Conservation (phyloP, 176 grass and related monocot species). For the Oropetium thomaeum region DNA sequence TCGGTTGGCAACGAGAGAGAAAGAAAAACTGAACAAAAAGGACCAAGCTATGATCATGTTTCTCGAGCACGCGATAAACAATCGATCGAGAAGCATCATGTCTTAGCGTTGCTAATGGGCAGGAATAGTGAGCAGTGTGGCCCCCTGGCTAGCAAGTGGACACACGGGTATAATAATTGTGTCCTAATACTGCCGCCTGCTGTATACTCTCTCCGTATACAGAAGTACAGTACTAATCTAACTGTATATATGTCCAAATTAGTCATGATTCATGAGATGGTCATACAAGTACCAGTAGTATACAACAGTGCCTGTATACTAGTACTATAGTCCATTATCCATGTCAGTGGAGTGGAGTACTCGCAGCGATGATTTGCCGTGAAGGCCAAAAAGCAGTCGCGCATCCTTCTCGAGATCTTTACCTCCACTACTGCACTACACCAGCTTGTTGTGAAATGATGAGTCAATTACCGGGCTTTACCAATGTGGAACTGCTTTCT, state of each 20-base stretch:
- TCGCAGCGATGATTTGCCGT: not conserved
- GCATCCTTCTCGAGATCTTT: not conserved
- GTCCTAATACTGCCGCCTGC: not conserved
- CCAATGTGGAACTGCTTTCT: not conserved
- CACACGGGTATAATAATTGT: conserved; percentile 3
- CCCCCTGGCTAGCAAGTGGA: not conserved
- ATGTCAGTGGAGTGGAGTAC: not conserved
- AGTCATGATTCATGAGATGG: conserved; percentile 11
- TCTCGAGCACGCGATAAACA: not conserved
- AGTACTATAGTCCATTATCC: not conserved
- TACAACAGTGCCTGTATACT: no score
- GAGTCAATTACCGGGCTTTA: not conserved
- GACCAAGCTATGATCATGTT: not conserved
- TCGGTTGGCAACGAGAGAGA: not conserved
- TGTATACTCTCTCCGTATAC: not conserved
- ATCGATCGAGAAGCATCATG: conserved; percentile 30
- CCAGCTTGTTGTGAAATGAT: not conserved
- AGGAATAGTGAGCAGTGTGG: not conserved
- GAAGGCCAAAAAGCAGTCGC: not conserved
- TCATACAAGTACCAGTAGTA: no score
- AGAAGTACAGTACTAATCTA: no score
- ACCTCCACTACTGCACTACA: no score
- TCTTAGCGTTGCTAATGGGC: not conserved
- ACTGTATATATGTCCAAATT: not conserved
- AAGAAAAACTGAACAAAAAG: not conserved